phyloP scores from a whole-genome alignment of 495 filamentous ascomycete genomes.

The Aspergillus bridgeri region DNA sequence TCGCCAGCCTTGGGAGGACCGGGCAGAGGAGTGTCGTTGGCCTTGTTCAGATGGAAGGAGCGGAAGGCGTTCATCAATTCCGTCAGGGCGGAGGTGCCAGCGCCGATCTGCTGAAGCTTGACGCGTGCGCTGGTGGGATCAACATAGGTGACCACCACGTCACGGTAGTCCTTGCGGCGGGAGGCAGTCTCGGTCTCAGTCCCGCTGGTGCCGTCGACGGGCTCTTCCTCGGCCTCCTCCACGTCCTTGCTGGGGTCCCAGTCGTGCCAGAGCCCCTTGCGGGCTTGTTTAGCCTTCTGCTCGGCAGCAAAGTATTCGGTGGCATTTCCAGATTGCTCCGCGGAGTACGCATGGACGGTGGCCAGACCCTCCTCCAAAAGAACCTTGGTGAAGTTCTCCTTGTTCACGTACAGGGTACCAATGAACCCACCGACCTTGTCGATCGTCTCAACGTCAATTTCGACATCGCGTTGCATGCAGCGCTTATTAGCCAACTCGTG shows the following conservation, averaged over 20 bases:
- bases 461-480: conserved; percentile 91
- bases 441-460: conserved; percentile 91
- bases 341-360: conserved; percentile 87
- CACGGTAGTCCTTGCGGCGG: conserved; percentile 80
- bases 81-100: conserved; percentile 75
- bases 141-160: conserved; percentile 86
- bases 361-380: conserved; percentile 93
- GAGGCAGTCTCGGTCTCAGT: conserved; percentile 49
- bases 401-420: conserved; percentile 87
- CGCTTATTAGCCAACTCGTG: conserved; percentile 83
- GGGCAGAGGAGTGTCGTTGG: conserved; percentile 67
- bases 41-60: conserved; percentile 72
- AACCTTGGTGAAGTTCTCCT: conserved; percentile 92
- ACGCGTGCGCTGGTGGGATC: conserved; percentile 67
- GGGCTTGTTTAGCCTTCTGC: conserved; percentile 77
- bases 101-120: conserved; percentile 85
- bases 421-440: conserved; percentile 98
- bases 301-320: conserved; percentile 86
- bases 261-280: conserved; percentile 88
- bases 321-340: conserved; percentile 88
- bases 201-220: conserved; percentile 43
- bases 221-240: conserved; percentile 49
- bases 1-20: conserved; percentile 87
- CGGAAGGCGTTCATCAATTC: conserved; percentile 86
- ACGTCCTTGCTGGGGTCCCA: conserved; percentile 82